A percentile compares a stretch with the other conserved stretches of the same genome.
phyloP scores from a whole-genome alignment of 768 basidiomycete species.

The Naematelia encephala region DNA sequence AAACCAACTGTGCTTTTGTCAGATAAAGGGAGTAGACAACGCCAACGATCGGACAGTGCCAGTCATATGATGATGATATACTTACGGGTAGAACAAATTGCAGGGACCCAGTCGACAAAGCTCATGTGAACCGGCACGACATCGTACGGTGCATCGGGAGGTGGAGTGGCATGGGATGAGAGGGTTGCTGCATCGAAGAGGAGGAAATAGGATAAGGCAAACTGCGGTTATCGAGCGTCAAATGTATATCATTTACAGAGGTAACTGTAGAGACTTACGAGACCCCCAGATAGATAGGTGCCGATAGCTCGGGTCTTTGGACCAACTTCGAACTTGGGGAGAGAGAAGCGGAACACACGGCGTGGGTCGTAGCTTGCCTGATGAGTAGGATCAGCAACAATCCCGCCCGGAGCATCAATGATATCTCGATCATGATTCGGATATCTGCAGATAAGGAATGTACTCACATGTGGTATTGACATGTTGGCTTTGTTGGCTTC shows the following conservation, averaged over 20 bases:
- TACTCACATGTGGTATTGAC: conserved; percentile 7
- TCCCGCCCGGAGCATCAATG: too few species aligned
- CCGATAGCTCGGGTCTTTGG: conserved; percentile 77
- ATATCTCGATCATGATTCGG: too few species aligned
- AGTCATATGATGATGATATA: conserved; percentile 8
- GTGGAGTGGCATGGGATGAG: conserved; percentile 77
- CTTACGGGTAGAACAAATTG: conserved; percentile 72
- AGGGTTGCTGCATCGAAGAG: conserved; percentile 90
- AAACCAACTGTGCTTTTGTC: conserved; percentile 62
- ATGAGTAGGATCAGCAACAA: not conserved
- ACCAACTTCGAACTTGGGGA: conserved; percentile 67
- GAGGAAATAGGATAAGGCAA: conserved; percentile 90
- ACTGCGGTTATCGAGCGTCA: conserved; percentile 56
- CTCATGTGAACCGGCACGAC: conserved; percentile 74
- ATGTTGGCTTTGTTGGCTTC: not conserved
- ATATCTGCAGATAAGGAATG: not conserved
- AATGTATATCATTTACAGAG: not conserved
- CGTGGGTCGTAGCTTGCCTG: conserved; percentile 76
- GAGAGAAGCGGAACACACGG: conserved; percentile 79
- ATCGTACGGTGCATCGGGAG: conserved; percentile 66
- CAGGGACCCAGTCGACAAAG: conserved; percentile 97
- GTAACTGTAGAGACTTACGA: conserved; percentile 62
- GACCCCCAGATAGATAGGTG: conserved; percentile 84
- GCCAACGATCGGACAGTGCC: conserved; percentile 1
- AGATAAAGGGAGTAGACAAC: not conserved